Percentiles rank a stretch among this genome's conserved stretches.
Conservation (phyloP, 129 eudicot species). For the Gnaphalium uliginosum region DNA sequence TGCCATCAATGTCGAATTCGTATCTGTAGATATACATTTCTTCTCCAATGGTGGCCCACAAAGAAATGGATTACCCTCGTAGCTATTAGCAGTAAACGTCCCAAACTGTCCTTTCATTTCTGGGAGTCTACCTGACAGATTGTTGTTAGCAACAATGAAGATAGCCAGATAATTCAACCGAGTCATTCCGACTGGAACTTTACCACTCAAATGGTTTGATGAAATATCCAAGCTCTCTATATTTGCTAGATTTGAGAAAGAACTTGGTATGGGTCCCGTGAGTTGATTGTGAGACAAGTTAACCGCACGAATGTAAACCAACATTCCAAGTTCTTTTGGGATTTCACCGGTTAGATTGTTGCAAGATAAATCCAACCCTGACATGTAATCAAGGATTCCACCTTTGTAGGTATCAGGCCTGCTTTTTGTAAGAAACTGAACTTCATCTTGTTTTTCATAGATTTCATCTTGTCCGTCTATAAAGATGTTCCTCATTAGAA, state of each 20-base stretch:
- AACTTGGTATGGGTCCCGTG: constrained; percentile 22
- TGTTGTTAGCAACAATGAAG: constrained; percentile 29
- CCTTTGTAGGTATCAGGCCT: constrained; percentile 15
- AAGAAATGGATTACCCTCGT: constrained; percentile 21
- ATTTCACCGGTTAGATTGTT: constrained; percentile 28
- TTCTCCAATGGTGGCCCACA: constrained; percentile 23
- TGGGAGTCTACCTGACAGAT: constrained; percentile 24
- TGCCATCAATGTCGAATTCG: neutral
- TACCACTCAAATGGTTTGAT: neutral
- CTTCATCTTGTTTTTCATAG: constrained; percentile 3
- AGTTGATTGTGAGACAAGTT: constrained; percentile 40
- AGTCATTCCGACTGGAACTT: constrained; percentile 4
- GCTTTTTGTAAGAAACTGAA: constrained; percentile 27
- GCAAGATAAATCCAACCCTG: constrained; percentile 31
- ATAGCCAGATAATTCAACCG: neutral
- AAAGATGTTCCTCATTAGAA: no score
- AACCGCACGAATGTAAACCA: constrained; percentile 17
- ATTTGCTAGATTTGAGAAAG: constrained; percentile 5
- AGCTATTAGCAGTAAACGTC: constrained; percentile 18
- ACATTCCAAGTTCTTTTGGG: constrained; percentile 12
- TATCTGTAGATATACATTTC: neutral
- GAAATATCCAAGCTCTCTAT: constrained; percentile 30
- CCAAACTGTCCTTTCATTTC: constrained; percentile 28
- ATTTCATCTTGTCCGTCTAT: neutral
- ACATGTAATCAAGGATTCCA: constrained; percentile 28